Evolutionary conservation across 352 stramenopile genomes (phyloP), one percentile per base, ranked within the genome.

Genomic region (Globisporangium heterothallicum): DNA sequence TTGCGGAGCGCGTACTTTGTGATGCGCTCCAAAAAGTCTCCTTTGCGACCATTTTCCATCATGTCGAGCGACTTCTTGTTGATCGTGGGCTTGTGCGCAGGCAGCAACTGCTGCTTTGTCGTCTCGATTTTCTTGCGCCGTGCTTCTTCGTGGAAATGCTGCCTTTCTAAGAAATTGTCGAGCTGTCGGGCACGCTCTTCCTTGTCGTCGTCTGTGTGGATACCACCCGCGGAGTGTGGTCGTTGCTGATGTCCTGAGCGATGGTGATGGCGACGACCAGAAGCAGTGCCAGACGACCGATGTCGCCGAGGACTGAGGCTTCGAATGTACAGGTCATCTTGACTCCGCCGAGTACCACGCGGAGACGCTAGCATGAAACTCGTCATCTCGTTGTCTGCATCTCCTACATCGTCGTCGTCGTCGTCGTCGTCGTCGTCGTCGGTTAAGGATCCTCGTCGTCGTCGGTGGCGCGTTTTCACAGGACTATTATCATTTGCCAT

Each of bases 31-130:
- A 94, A 63, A 51, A 91, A 94, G 47, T 92, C 81, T 8, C 83
- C 81, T 47, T 86, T 88, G 35, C 78, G 74, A 1, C 76, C 79
- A 50, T 91, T 88, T 42, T 81, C 74, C 78, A 91, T 91, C 70
- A 92, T 84, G 14, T 68, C 70, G 22, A 74, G 58, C 32, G 80
- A 92, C 7, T 86, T 83, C 54, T 92, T 92, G 65, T 91, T 92
- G 61, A 92, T 87, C 7, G 63, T 75, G 10, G 81, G 79, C 35
- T 83, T 84, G 64, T 88, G 76, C 8, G 66, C 64, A 1, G 65
- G 64, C 41, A 66, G 67, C 19, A 86, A 49, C 50, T 87, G 71
- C 45, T 87, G 69, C 42, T 83, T 85, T 38, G 78, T 80, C 42
- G 55, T 50, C 40, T 87, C 72, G 32, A 90, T 73, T 24, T 78